phyloP scores from a whole-genome alignment of 2,329 filamentous ascomycete species.

The Colletotrichum graminicola region DNA sequence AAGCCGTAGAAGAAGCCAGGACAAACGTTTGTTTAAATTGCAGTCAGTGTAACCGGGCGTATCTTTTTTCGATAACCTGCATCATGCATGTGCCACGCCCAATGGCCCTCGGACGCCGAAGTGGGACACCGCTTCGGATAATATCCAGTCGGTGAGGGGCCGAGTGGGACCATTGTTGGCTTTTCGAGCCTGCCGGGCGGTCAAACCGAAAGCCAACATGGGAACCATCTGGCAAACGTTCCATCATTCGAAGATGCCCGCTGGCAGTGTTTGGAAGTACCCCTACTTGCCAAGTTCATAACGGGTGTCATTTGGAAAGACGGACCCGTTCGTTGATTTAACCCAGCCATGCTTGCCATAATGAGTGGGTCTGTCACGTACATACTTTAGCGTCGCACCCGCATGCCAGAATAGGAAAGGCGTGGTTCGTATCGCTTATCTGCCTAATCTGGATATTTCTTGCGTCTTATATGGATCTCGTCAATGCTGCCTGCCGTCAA shows the following conservation, averaged over 20 bases:
- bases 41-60: background rate
- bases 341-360: no score
- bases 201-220: background rate
- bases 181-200: no score
- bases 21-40: background rate
- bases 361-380: background rate
- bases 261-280: no score
- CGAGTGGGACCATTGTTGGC: background rate
- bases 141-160: background rate
- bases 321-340: no score
- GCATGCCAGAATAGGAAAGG: background rate
- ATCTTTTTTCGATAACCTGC: no score
- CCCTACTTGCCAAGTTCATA: background rate
- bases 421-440: background rate
- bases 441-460: background rate
- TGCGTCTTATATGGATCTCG: no score
- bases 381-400: constrained; percentile 4
- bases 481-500: background rate
- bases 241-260: no score
- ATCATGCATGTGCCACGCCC: background rate
- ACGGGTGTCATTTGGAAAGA: background rate
- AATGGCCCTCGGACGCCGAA: background rate
- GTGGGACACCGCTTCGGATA: background rate
- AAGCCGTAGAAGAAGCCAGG: no score
- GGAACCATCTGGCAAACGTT: no score